Percentiles rank a stretch among this genome's conserved stretches.
Evolutionary conservation across 768 basidiomycete species (phyloP).

Genomic region (Gloeopeniophorella convolvens): DNA sequence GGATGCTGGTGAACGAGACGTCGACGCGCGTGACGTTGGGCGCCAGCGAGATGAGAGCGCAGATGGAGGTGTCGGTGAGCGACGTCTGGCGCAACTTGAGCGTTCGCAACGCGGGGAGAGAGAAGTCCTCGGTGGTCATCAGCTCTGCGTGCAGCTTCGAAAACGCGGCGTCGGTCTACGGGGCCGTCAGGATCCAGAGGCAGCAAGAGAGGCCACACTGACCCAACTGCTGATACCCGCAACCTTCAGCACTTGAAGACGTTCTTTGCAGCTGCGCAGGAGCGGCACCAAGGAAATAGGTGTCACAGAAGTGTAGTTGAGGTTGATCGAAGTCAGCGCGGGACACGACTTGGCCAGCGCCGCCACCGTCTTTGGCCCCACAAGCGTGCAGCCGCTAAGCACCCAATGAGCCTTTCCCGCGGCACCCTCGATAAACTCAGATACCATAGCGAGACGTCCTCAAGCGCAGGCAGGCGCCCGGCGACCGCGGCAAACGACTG

Average conservation of each 20-base stretch:
- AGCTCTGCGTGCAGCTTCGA: constrained; percentile 35
- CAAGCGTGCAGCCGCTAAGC: constrained; percentile 54
- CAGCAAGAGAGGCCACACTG: constrained; percentile 21
- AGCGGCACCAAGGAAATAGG: constrained; percentile 43
- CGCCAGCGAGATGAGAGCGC: constrained; percentile 36
- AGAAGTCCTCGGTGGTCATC: constrained; percentile 19
- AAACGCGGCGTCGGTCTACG: constrained; percentile 52
- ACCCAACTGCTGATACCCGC: constrained; percentile 61
- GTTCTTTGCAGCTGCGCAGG: constrained; percentile 32
- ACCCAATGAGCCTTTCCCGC: constrained; percentile 4
- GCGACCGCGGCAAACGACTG: constrained; percentile 45
- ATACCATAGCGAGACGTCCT: constrained; percentile 50
- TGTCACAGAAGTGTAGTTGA: constrained; percentile 54
- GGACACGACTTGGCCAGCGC: constrained; percentile 38
- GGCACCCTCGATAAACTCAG: constrained; percentile 5
- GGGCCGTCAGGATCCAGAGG: not conserved
- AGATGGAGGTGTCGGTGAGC: constrained; percentile 45
- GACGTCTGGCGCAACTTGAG: constrained; percentile 54
- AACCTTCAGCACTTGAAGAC: constrained; percentile 51
- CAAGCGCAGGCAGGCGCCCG: constrained; percentile 37
- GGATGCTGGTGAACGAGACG: constrained; percentile 55
- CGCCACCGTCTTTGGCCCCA: constrained; percentile 41
- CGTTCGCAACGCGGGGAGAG: constrained; percentile 38
- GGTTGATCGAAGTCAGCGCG: constrained; percentile 42
- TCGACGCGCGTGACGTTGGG: constrained; percentile 53